Conservation (phyloP, 805 yeast genomes). For the Candida dendrica region DNA sequence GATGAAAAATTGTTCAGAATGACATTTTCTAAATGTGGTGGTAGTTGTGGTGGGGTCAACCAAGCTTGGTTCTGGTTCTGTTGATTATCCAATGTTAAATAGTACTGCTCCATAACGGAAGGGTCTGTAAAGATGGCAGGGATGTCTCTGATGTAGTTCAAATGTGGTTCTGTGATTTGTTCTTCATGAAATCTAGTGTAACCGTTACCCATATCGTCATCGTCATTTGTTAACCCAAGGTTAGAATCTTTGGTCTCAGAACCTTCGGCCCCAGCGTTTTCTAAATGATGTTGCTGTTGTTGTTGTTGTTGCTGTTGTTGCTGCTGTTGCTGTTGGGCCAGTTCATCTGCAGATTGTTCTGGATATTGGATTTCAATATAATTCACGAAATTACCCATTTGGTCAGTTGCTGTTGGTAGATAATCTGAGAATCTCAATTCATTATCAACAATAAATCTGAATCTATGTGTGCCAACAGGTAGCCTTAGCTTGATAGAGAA, state of each 20-base stretch:
- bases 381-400: constrained; percentile 92
- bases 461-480: constrained; percentile 89
- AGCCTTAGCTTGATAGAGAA: constrained; percentile 67
- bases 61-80: constrained; percentile 50
- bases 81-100: constrained; percentile 65
- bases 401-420: constrained; percentile 95
- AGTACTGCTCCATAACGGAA: constrained; percentile 80
- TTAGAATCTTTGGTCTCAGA: constrained; percentile 41
- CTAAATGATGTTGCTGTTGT: constrained; percentile 3
- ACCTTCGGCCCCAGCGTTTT: constrained; percentile 3
- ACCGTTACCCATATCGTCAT: constrained; percentile 80
- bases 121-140: constrained; percentile 85
- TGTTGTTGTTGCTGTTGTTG: constrained; percentile 11
- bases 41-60: constrained; percentile 90
- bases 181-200: constrained; percentile 71
- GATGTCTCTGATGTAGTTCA: constrained; percentile 53
- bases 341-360: constrained; percentile 15
- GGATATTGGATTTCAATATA: constrained; percentile 63
- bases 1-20: constrained; percentile 66
- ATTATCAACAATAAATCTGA: constrained; percentile 89
- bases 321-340: constrained; percentile 14
- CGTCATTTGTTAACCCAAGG: constrained; percentile 57
- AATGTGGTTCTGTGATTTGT: constrained; percentile 22
- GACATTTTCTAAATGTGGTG: constrained; percentile 94
- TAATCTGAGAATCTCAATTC: constrained; percentile 83